Percentiles rank a stretch among this genome's conserved stretches.
Conservation (phyloP, 306 rosid species). For the Glycine latifolia region DNA sequence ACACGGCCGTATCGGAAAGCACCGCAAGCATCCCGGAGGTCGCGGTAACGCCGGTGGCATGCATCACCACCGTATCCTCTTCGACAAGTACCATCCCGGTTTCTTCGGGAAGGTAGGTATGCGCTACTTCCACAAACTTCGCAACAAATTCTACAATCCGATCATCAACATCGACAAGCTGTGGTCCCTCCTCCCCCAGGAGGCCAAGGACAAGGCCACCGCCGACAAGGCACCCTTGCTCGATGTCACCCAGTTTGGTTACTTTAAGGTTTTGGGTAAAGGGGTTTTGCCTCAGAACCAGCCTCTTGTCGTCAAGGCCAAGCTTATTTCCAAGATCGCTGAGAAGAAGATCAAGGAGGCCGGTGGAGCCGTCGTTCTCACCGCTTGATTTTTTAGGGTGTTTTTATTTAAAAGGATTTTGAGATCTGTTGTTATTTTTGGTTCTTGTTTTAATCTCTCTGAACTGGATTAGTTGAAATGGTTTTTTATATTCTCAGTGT, state of each 20-base stretch:
- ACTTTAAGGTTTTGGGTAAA: conserved; percentile 80
- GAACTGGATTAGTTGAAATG: conserved; percentile 27
- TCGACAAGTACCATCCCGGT: conserved; percentile 87
- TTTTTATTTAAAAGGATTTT: neutral
- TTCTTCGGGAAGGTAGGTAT: conserved; percentile 81
- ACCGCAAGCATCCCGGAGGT: conserved; percentile 83
- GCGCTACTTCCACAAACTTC: conserved; percentile 85
- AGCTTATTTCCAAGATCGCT: conserved; percentile 72
- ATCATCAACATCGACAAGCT: conserved; percentile 79
- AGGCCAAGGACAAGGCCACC: conserved; percentile 65
- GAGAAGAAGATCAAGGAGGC: conserved; percentile 87
- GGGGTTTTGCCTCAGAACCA: conserved; percentile 70
- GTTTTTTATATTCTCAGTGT: conserved; percentile 23
- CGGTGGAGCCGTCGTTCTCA: conserved; percentile 80
- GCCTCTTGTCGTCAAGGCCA: conserved; percentile 78
- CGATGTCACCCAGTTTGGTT: conserved; percentile 74
- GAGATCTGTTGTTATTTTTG: neutral
- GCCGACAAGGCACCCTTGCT: conserved; percentile 64
- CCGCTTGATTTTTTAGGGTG: conserved; percentile 59
- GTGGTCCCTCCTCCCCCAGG: conserved; percentile 75
- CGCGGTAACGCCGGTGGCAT: conserved; percentile 87
- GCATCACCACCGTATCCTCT: conserved; percentile 88
- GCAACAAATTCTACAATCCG: conserved; percentile 71
- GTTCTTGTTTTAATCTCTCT: neutral
- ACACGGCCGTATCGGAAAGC: conserved; percentile 79